Conservation (phyloP, 164 flowering plant species). For the Liquidambar formosana region DNA sequence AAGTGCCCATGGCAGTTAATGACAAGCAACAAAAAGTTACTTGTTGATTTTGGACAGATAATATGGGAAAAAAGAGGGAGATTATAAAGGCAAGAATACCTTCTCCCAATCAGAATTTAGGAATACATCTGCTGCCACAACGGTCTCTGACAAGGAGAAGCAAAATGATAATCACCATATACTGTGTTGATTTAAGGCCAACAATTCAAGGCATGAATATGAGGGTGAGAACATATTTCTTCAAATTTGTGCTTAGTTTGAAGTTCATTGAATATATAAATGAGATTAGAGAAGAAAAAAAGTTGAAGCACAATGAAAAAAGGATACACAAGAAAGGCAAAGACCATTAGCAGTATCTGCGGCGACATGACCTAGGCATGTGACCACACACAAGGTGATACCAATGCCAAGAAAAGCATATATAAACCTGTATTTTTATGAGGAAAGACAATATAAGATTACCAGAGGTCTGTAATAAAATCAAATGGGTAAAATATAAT, state of each 20-base stretch:
- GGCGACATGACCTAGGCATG: slow-evolving; percentile 40
- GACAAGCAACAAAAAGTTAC: not conserved
- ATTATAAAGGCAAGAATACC: slow-evolving; percentile 16
- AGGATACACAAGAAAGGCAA: slow-evolving; percentile 49
- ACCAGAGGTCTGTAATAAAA: too few species aligned
- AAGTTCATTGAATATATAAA: too few species aligned
- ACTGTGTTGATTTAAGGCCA: slow-evolving; percentile 27
- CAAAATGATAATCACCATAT: slow-evolving; percentile 17
- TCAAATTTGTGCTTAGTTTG: too few species aligned
- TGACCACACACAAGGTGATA: slow-evolving; percentile 22
- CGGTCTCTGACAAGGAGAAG: slow-evolving; percentile 31
- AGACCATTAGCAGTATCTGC: slow-evolving; percentile 31
- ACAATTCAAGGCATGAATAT: not conserved
- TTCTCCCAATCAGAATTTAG: slow-evolving; percentile 40
- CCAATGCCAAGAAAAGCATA: slow-evolving; percentile 31
- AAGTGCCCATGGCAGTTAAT: not conserved
- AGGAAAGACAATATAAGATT: not conserved
- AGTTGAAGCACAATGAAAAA: not conserved
- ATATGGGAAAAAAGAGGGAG: not conserved
- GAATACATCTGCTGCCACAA: slow-evolving; percentile 28
- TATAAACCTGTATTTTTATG: slow-evolving; percentile 35
- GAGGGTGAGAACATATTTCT: not conserved
- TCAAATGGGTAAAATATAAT: too few species aligned
- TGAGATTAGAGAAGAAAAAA: too few species aligned
- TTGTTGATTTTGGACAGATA: not conserved